Evolutionary conservation across 192 early-diverging fungal species (phyloP), one percentile per base, ranked within the genome.

Genomic region (Coemansia furcata): DNA sequence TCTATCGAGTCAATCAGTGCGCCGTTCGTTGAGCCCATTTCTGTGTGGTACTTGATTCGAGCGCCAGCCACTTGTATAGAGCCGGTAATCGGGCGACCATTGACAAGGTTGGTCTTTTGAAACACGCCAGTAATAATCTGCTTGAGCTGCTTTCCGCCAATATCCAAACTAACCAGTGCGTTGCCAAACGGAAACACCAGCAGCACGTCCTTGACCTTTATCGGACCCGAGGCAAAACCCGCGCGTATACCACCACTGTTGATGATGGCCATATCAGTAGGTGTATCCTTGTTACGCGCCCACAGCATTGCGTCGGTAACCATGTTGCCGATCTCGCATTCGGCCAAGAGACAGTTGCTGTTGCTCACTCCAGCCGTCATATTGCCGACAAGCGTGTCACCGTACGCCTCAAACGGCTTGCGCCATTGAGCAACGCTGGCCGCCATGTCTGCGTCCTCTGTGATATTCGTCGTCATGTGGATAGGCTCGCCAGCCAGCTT

Each of bases 201-300:
- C 54, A 88, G 63, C 52, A 91, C 65, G 59, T 84, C 74, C 57
- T 86, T 85, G 50, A 82, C 55, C 10, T 80, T 85, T 44, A 89
- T 67, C 32, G 85, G 74, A 14, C 88, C 88, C 6, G 47, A 23
- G 17, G 71, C 66, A n/a, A 89, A 30, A 2, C 84, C 84, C 12
- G 87, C 82, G 33, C 91, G 84, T 54, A 92, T 85, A 32, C 86
- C 87, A 15, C 89, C 91, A 49, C 84, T 62, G 71, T 90, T 92
- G 43, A 86, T 78, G 35, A 90, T 72, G 23, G 86, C 88, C 29
- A 87, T n/a, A 46, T 68, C 69, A 75, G 76, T 44, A 4, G 67
- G 65, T 37, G 54, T 62, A 4, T 67, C 68, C 3, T 49, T 68
- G 6, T 65, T 59, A 46, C 80, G 73, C 11, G 66, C 15, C 35